Conservation (phyloP, 2,329 filamentous ascomycete species). For the Trichoderma sp. region DNA sequence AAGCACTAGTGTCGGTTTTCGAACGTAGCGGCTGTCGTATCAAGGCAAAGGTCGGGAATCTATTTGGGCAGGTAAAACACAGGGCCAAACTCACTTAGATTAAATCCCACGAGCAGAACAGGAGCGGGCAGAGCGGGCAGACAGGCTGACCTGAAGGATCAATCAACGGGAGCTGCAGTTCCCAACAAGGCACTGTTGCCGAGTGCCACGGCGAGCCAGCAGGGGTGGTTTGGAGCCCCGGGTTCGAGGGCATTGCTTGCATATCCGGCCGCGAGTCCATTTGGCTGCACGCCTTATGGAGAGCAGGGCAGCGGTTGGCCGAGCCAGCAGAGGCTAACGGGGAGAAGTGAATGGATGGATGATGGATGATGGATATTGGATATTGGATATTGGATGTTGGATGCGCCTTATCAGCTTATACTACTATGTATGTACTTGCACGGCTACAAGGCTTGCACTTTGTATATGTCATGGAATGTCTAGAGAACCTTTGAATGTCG, state of each 20-base stretch:
- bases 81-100: not conserved
- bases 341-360: not conserved
- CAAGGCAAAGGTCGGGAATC: not conserved
- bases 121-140: not conserved
- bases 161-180: constrained; percentile 10
- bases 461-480: too few relatives aligned
- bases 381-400: not conserved
- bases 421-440: too few relatives aligned
- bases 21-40: constrained; percentile 5
- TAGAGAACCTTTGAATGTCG: too few relatives aligned
- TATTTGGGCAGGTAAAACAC: constrained; percentile 13
- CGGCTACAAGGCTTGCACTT: not conserved
- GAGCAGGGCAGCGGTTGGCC: not conserved
- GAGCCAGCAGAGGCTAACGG: not conserved
- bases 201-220: constrained; percentile 2
- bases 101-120: not conserved
- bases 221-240: not conserved
- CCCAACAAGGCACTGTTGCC: constrained; percentile 17
- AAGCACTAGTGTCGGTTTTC: not conserved
- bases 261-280: not conserved
- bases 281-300: not conserved
- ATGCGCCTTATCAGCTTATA: constrained; percentile 8
- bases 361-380: not conserved
- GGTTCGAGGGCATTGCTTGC: constrained; percentile 11
- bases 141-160: constrained; percentile 16